phyloP scores from a whole-genome alignment of 352 stramenopile species.

The Phytophthora fragariaefolia region DNA sequence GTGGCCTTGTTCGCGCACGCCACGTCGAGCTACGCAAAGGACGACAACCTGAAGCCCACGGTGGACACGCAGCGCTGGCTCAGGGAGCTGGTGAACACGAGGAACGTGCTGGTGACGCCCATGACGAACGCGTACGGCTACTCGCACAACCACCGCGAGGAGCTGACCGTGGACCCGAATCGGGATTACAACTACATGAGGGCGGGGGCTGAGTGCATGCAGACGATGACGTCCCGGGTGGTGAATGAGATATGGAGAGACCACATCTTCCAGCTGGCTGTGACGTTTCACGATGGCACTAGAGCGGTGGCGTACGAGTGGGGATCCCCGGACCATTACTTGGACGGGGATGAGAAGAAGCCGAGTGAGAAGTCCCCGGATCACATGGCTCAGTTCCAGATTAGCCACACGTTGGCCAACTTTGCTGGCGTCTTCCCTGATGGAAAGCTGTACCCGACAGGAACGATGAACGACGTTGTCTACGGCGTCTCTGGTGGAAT shows the following conservation, averaged over 20 bases:
- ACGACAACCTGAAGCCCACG: constrained; percentile 31
- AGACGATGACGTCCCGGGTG: constrained; percentile 94
- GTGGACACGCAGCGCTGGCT: constrained; percentile 74
- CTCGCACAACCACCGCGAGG: constrained; percentile 76
- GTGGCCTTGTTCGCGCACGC: constrained; percentile 86
- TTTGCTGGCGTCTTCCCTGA: constrained; percentile 81
- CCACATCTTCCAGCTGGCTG: constrained; percentile 96
- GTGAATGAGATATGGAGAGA: constrained; percentile 97
- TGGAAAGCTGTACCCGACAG: constrained; percentile 76
- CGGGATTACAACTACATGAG: constrained; percentile 98
- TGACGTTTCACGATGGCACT: constrained; percentile 99
- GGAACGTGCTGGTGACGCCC: constrained; percentile 84
- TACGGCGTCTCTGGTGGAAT: constrained; percentile 97
- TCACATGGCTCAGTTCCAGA: constrained; percentile 70
- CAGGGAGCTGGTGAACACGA: constrained; percentile 87
- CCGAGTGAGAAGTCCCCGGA: constrained; percentile 82
- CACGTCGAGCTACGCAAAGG: constrained; percentile 44
- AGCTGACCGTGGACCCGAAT: constrained; percentile 96
- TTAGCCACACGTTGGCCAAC: constrained; percentile 64
- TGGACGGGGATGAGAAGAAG: constrained; percentile 44
- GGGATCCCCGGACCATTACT: constrained; percentile 93
- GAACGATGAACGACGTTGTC: constrained; percentile 96
- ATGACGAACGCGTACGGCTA: constrained; percentile 97
- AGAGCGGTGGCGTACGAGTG: constrained; percentile 98
- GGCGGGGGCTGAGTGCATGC: constrained; percentile 89